Evolutionary conservation across 257 asterid genomes (phyloP).

Genomic region (Nicotiana otophora): DNA sequence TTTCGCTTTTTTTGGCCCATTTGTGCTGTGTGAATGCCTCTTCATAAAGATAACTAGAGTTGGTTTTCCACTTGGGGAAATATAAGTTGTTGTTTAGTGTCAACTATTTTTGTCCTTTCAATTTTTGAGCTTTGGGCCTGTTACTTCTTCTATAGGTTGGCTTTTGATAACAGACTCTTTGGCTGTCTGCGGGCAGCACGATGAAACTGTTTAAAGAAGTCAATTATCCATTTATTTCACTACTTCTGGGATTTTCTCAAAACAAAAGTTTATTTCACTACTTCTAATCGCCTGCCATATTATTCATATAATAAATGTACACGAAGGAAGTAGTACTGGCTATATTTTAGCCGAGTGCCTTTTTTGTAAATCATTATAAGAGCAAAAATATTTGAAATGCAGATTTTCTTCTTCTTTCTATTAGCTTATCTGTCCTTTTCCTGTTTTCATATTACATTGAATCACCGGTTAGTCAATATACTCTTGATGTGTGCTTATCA

Average conservation of each 20-base stretch:
- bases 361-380: neutral
- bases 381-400: neutral
- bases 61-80: neutral
- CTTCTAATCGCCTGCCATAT: neutral
- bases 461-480: neutral
- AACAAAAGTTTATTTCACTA: neutral
- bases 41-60: neutral
- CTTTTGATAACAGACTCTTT: neutral
- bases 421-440: neutral
- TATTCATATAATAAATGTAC: neutral
- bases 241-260: too few species aligned
- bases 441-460: neutral
- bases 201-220: neutral
- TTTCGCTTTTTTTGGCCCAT: neutral
- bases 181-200: neutral
- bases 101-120: neutral
- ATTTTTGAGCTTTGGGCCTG: neutral
- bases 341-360: neutral
- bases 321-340: neutral
- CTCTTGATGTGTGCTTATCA: neutral
- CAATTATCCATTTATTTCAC: neutral
- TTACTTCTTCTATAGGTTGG: neutral
- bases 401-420: neutral
- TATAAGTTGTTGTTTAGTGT: neutral
- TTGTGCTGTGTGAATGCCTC: neutral